A percentile compares a stretch with the other conserved stretches of the same genome.
Evolutionary conservation across 1,284 basidiomycete genomes (phyloP).

Genomic region (Ustilago curta): DNA sequence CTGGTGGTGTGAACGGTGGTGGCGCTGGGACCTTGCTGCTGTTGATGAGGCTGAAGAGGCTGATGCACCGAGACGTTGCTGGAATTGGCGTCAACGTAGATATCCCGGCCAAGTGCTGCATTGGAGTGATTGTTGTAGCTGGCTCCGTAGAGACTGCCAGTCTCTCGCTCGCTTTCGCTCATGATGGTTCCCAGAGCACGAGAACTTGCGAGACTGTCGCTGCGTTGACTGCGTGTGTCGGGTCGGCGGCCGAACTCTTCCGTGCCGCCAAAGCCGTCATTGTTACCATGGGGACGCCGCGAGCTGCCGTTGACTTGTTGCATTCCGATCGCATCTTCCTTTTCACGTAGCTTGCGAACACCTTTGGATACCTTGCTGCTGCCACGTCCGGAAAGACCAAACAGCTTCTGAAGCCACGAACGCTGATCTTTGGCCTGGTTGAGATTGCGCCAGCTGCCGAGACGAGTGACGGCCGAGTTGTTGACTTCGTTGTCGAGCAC

Average conservation of each 20-base stretch:
- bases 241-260: conserved; percentile 28
- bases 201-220: conserved; percentile 52
- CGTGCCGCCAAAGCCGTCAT: conserved; percentile 37
- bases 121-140: conserved; percentile 32
- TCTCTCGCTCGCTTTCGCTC: conserved; percentile 58
- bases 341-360: conserved; percentile 84
- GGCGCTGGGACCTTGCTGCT: conserved; percentile 19
- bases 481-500: conserved; percentile 90
- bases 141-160: conserved; percentile 24
- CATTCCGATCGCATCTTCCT: conserved; percentile 75
- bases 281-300: conserved; percentile 72
- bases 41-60: conserved; percentile 24
- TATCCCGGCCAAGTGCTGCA: conserved; percentile 14
- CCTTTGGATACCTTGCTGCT: conserved; percentile 78
- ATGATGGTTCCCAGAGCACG: conserved; percentile 56
- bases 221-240: conserved; percentile 33
- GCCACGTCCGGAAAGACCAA: conserved; percentile 74
- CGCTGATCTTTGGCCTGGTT: conserved; percentile 86
- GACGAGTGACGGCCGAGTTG: conserved; percentile 85
- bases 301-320: conserved; percentile 59
- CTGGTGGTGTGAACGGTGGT: conserved; percentile 17
- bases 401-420: conserved; percentile 78
- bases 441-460: conserved; percentile 88
- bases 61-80: conserved; percentile 37
- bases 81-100: conserved; percentile 21